Evolutionary conservation across 352 stramenopile genomes (phyloP), one percentile per base, ranked within the genome.

Genomic region (Phytophthora idaei): DNA sequence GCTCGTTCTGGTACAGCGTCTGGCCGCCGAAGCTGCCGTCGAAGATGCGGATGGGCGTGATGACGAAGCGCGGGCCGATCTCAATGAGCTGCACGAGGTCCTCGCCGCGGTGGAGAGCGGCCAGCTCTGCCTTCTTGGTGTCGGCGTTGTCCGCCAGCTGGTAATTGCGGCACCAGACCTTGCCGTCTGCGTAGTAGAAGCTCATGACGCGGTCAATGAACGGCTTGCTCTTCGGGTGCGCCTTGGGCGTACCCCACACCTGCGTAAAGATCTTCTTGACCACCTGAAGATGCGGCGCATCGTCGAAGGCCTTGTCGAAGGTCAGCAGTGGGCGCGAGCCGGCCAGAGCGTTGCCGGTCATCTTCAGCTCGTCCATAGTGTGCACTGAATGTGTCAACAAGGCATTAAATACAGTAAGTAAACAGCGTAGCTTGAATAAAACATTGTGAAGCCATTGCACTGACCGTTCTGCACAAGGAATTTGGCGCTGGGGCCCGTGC

Each of bases 321-420:
- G 95, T 97, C 47, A 99, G 81, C 48, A 99, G 79, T 15, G 98
- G 97, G 28, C 98, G 94, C 50, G 97, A 99, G 8, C 98, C 98
- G 36, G 92, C 94, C 61, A 99, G 93, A 58, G 97, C 98, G 76
- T 99, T 99, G 53, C 98, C 98, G 28, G 97, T 99, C 70, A 99
- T 91, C 83, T 98, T 98, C 42, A 99, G 83, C 82, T 99, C 98
- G 74, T 99, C 98, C 97, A 99, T 99, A 28, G 98, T 99, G 83
- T 99, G 98, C 64, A 99, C 94, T 92, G 29, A 41, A 55, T 32
- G 12, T n/a, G 41, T 42, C n/a, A 50, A 41, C 11, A 66, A 15
- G 39, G 2, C 14, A 67, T 51, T 6, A 53, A 47, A 36, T 32
- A 5, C 12, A 39, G 28, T 45, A 34, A 42, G 15, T 29, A 8